A percentile compares a stretch with the other conserved stretches of the same genome.
Conservation (phyloP, 805 yeast genomes). For the Candida nanaspora region DNA sequence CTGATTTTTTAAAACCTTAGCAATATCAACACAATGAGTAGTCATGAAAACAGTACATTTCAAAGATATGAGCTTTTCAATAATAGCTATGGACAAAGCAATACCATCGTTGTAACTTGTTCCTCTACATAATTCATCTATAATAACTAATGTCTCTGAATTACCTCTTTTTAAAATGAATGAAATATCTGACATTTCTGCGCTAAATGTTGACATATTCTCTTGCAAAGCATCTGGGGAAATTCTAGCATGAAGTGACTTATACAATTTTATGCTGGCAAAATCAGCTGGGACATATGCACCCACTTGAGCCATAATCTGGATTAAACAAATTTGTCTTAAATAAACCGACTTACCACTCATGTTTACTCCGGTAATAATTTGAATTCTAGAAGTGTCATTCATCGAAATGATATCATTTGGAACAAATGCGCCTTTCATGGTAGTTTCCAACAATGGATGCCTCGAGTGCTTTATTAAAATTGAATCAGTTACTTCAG, state of each 20-base stretch:
- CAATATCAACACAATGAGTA: constrained; percentile 39
- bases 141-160: constrained; percentile 29
- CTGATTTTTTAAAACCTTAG: constrained; percentile 25
- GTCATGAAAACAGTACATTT: constrained; percentile 30
- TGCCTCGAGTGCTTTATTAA: constrained; percentile 30
- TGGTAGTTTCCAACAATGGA: constrained; percentile 30
- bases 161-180: constrained; percentile 31
- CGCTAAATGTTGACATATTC: constrained; percentile 35
- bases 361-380: constrained; percentile 56
- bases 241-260: constrained; percentile 30
- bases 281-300: constrained; percentile 39
- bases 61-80: constrained; percentile 27
- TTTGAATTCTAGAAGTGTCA: constrained; percentile 33
- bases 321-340: constrained; percentile 41
- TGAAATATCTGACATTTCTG: constrained; percentile 42
- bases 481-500: constrained; percentile 29
- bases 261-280: constrained; percentile 34
- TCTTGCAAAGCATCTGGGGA: constrained; percentile 28
- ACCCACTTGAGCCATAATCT: constrained; percentile 53
- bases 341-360: constrained; percentile 57
- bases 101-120: constrained; percentile 45
- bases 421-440: constrained; percentile 19
- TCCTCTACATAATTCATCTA: constrained; percentile 55
- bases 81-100: constrained; percentile 38
- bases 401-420: constrained; percentile 31